A percentile compares a stretch with the other conserved stretches of the same genome.
Conservation (phyloP, 768 basidiomycete genomes). For the Boletus pseudopeckii region DNA sequence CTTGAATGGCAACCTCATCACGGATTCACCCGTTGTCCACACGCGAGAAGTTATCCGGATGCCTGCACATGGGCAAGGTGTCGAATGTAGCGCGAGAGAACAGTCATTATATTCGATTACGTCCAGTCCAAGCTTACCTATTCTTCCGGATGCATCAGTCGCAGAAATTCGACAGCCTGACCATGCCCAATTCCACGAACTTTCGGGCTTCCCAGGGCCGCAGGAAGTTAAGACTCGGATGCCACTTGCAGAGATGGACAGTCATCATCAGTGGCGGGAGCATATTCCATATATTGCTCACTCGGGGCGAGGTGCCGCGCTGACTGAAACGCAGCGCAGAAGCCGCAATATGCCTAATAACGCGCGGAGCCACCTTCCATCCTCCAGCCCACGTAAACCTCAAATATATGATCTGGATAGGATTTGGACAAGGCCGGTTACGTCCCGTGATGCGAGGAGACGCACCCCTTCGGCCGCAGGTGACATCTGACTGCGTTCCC, state of each 20-base stretch:
- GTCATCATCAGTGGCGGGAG: conserved; percentile 6
- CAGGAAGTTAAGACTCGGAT: conserved; percentile 7
- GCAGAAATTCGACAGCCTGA: conserved; percentile 8
- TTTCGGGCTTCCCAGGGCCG: conserved; percentile 24
- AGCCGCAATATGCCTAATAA: conserved; percentile 12
- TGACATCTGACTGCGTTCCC: conserved; percentile 21
- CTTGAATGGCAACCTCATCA: conserved; percentile 3
- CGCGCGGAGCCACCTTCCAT: conserved; percentile 10
- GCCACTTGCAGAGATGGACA: conserved; percentile 6
- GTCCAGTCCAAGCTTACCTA: conserved; percentile 5
- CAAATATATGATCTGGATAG: conserved; percentile 21
- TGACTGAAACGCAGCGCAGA: conserved; percentile 3
- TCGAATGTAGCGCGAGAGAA: conserved; percentile 13
- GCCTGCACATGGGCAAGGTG: conserved; percentile 6
- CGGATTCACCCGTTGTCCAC: conserved; percentile 29
- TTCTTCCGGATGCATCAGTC: conserved; percentile 5
- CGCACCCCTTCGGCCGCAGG: conserved; percentile 34
- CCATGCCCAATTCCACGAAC: conserved; percentile 22
- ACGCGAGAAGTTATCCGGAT: conserved; percentile 9
- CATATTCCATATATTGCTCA: conserved; percentile 2
- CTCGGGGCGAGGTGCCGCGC: background rate
- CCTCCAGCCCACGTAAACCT: conserved; percentile 20
- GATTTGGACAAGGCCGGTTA: conserved; percentile 21
- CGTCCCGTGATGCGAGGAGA: conserved; percentile 26
- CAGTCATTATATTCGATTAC: conserved; percentile 6